phyloP scores from a whole-genome alignment of 2,329 filamentous ascomycete species.

The Fusarium abutilonis region DNA sequence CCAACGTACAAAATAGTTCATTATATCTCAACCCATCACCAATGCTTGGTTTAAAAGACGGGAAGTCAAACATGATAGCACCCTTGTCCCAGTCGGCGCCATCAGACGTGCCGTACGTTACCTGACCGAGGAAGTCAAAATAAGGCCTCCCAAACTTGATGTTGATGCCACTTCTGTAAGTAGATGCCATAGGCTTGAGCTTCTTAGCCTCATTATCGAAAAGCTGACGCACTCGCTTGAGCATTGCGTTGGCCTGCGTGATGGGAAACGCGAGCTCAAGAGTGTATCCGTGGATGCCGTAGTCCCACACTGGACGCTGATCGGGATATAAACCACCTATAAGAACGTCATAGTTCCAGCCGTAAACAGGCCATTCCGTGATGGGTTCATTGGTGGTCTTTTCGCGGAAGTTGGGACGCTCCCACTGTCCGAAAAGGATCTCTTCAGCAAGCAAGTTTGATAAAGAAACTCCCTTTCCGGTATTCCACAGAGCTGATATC shows the following conservation, averaged over 20 bases:
- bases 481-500: too few relatives aligned
- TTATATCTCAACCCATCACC: conserved; percentile 61
- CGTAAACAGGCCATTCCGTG: conserved; percentile 60
- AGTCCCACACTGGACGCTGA: conserved; percentile 62
- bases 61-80: conserved; percentile 65
- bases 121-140: conserved; percentile 60
- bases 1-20: conserved; percentile 58
- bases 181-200: conserved; percentile 59
- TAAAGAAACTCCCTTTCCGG: too few relatives aligned
- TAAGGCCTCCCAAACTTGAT: conserved; percentile 63
- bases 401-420: conserved; percentile 62
- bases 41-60: conserved; percentile 56
- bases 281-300: conserved; percentile 58
- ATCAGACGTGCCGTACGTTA: conserved; percentile 58
- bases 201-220: conserved; percentile 59
- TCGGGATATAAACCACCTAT: conserved; percentile 62
- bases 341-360: conserved; percentile 64
- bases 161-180: conserved; percentile 63
- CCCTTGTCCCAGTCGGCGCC: conserved; percentile 59
- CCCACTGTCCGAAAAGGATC: conserved; percentile 50
- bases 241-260: conserved; percentile 59
- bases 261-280: conserved; percentile 63
- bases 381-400: conserved; percentile 59
- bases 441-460: too few relatives aligned
- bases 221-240: conserved; percentile 58